These are phyloP conservation scores for Gonapodya sp. DNA, from an alignment of 192 early-diverging fungal species.

Conservation along the genomic window DNA sequence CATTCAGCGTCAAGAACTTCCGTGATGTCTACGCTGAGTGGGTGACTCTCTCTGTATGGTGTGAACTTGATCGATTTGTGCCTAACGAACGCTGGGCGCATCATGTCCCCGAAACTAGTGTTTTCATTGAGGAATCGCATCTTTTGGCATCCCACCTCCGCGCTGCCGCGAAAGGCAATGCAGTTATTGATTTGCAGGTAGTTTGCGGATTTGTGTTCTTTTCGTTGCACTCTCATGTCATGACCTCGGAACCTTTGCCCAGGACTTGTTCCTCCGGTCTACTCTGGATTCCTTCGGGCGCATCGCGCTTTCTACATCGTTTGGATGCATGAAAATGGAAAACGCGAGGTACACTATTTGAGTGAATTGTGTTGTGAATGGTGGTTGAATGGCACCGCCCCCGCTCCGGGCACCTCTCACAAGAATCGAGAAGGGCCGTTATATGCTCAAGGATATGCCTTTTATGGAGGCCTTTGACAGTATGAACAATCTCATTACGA, in stretches of 20 bases:
- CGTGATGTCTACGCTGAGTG: conserved; percentile 12
- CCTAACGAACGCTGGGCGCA: too few species aligned
- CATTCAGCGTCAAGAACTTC: conserved; percentile 34
- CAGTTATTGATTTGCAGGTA: neutral
- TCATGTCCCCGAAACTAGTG: neutral
- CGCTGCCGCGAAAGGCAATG: neutral
- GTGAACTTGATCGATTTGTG: too few species aligned
- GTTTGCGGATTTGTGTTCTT: too few species aligned
- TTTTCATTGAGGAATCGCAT: conserved; percentile 3
- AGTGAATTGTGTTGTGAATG: too few species aligned
- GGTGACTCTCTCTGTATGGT: too few species aligned
- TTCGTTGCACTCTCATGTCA: too few species aligned
- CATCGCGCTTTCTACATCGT: neutral
- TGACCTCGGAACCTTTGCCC: too few species aligned
- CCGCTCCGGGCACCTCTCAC: too few species aligned
- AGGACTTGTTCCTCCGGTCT: neutral
- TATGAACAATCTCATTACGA: neutral
- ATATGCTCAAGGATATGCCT: neutral
- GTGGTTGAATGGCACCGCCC: too few species aligned
- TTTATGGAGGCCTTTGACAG: conserved; percentile 1
- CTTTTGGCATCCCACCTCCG: neutral
- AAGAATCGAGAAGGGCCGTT: neutral
- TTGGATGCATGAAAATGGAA: conserved; percentile 4
- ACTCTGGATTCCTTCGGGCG: conserved; percentile 10
- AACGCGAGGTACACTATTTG: neutral